A percentile compares a stretch with the other conserved stretches of the same genome.
phyloP scores from a whole-genome alignment of 2,329 filamentous ascomycete genomes.

The Amphichorda felina region DNA sequence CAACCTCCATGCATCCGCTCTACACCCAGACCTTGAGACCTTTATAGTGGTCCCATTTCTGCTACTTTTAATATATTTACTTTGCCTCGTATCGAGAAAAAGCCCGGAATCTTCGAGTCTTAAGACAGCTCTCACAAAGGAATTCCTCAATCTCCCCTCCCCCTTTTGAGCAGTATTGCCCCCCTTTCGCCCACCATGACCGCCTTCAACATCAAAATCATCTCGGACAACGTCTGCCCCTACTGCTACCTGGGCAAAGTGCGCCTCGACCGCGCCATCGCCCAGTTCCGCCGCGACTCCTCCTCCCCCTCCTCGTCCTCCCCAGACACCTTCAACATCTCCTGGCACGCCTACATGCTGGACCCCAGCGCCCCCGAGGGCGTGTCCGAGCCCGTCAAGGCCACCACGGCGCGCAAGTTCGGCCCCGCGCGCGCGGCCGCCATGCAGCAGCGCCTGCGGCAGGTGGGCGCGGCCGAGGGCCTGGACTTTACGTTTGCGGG shows the following conservation, averaged over 20 bases:
- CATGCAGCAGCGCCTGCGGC: constrained; percentile 44
- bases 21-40: not conserved
- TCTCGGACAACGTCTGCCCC: constrained; percentile 75
- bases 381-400: constrained; percentile 30
- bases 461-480: constrained; percentile 51
- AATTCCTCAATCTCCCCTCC: no score
- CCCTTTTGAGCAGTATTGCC: no score
- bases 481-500: constrained; percentile 65
- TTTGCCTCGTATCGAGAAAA: no score
- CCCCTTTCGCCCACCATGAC: constrained; percentile 39
- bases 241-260: constrained; percentile 72
- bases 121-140: no score
- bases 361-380: constrained; percentile 47
- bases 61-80: no score
- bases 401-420: constrained; percentile 51
- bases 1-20: no score
- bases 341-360: constrained; percentile 74
- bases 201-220: constrained; percentile 63
- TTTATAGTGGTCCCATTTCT: no score
- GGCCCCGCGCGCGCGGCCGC: constrained; percentile 42
- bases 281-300: constrained; percentile 50
- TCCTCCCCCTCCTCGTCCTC: no score
- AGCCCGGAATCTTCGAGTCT: no score
- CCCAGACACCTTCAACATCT: constrained; percentile 58
- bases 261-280: constrained; percentile 61